These are phyloP conservation scores for Geotrichum phurueaensis DNA, from an alignment of 1,139 yeast genomes.

Conservation along the genomic window DNA sequence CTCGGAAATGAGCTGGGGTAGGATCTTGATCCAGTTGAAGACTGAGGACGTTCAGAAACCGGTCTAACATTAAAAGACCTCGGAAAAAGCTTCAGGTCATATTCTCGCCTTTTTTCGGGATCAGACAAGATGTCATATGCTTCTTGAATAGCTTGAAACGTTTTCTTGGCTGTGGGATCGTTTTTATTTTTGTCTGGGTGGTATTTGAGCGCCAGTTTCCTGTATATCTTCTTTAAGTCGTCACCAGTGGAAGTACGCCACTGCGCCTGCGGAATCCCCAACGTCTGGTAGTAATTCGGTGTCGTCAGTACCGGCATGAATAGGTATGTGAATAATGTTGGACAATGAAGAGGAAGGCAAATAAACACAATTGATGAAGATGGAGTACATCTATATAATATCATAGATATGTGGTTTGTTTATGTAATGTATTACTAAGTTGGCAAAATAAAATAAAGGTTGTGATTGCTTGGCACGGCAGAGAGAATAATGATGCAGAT, in stretches of 20 bases:
- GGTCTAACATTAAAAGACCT: neutral
- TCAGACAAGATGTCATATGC: constrained; percentile 79
- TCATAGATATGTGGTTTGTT: too few species aligned
- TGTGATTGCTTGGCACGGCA: too few species aligned
- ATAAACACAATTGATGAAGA: too few species aligned
- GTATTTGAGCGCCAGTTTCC: constrained; percentile 64
- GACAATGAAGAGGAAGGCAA: too few species aligned
- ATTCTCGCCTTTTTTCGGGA: constrained; percentile 4
- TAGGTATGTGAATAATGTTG: too few species aligned
- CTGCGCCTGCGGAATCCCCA: constrained; percentile 3
- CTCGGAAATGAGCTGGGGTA: neutral
- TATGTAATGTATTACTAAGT: too few species aligned
- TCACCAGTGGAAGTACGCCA: constrained; percentile 61
- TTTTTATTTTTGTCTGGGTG: constrained; percentile 94
- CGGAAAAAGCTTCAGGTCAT: constrained; percentile 7
- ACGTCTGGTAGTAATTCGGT: neutral
- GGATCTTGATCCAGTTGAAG: neutral
- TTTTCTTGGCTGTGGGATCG: constrained; percentile 54
- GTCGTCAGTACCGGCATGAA: neutral
- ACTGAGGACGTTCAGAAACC: neutral
- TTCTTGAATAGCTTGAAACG: constrained; percentile 77
- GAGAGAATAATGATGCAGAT: too few species aligned
- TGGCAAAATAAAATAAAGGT: too few species aligned
- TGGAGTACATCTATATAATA: too few species aligned
- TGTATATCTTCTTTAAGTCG: constrained; percentile 91